A percentile compares a stretch with the other conserved stretches of the same genome.
Evolutionary conservation across 108 stramenopile genomes (phyloP).

Genomic region (Pseudonitzschia multistriata): DNA sequence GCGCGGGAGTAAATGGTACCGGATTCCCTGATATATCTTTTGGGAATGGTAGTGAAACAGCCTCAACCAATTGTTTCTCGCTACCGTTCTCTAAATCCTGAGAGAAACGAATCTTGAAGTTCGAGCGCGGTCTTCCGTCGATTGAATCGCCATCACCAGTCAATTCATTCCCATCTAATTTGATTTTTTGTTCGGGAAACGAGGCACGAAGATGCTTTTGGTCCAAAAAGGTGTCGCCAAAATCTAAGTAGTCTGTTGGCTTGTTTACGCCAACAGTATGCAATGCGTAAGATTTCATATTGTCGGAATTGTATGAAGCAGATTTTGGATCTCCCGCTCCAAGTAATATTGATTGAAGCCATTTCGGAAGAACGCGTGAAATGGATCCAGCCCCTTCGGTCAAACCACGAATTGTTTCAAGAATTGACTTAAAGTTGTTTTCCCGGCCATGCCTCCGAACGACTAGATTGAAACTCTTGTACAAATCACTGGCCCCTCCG

Average conservation of each 20-base stretch:
- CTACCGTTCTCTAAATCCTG: conserved; percentile 18
- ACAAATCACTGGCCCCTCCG: conserved; percentile 54
- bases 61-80: conserved; percentile 39
- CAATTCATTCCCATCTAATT: conserved; percentile 17
- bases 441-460: conserved; percentile 86
- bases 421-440: conserved; percentile 94
- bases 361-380: conserved; percentile 81
- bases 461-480: conserved; percentile 82
- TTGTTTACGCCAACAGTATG: conserved; percentile 78
- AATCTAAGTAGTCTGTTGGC: conserved; percentile 76
- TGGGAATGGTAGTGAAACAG: conserved; percentile 44
- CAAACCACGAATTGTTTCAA: conserved; percentile 91
- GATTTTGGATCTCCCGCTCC: conserved; percentile 83
- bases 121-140: conserved; percentile 26
- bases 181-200: conserved; percentile 53
- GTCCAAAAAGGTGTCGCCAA: conserved; percentile 88
- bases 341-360: conserved; percentile 88
- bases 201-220: conserved; percentile 66
- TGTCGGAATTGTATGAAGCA: conserved; percentile 66
- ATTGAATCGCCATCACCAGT: not conserved
- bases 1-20: conserved; percentile 92
- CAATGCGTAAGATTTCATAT: conserved; percentile 62
- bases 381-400: conserved; percentile 73
- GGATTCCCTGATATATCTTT: conserved; percentile 62
- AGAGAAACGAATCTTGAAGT: conserved; percentile 62